Evolutionary conservation across 2,329 filamentous ascomycete species (phyloP).

Genomic region (Metarhizium sp.): DNA sequence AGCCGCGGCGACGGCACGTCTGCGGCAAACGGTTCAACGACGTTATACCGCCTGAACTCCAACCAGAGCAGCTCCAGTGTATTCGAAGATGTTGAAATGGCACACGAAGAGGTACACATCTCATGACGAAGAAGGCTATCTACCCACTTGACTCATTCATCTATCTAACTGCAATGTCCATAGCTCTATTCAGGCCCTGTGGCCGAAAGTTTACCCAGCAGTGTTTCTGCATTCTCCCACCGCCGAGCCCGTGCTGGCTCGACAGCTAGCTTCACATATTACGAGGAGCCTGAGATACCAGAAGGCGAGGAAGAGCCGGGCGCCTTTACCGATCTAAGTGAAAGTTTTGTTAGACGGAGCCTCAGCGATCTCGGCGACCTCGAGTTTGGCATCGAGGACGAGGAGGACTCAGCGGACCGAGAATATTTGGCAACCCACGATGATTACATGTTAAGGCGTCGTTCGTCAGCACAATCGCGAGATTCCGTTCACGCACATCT

Average conservation of each 20-base stretch:
- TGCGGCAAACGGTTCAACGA: slow-evolving; percentile 1
- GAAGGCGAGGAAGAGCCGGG: slow-evolving; percentile 17
- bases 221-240: slow-evolving; percentile 83
- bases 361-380: slow-evolving; percentile 29
- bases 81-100: slow-evolving; percentile 97
- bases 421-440: slow-evolving; percentile 30
- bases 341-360: slow-evolving; percentile 19
- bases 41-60: slow-evolving; percentile 52
- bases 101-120: slow-evolving; percentile 69
- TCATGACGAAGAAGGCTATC: background rate
- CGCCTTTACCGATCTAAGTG: slow-evolving; percentile 16
- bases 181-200: slow-evolving; percentile 86
- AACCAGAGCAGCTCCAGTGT: slow-evolving; percentile 71
- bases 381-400: slow-evolving; percentile 30
- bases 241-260: slow-evolving; percentile 75
- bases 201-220: slow-evolving; percentile 92
- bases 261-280: slow-evolving; percentile 81
- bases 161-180: background rate
- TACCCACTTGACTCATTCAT: background rate
- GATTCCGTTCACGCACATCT: slow-evolving; percentile 54
- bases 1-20: background rate
- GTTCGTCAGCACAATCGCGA: slow-evolving; percentile 52
- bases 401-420: slow-evolving; percentile 29
- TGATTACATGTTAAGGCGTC: slow-evolving; percentile 45
- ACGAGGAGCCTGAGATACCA: slow-evolving; percentile 46